Evolutionary conservation across 2,329 filamentous ascomycete species (phyloP).

Genomic region (Allantophomopsis cytisporea): DNA sequence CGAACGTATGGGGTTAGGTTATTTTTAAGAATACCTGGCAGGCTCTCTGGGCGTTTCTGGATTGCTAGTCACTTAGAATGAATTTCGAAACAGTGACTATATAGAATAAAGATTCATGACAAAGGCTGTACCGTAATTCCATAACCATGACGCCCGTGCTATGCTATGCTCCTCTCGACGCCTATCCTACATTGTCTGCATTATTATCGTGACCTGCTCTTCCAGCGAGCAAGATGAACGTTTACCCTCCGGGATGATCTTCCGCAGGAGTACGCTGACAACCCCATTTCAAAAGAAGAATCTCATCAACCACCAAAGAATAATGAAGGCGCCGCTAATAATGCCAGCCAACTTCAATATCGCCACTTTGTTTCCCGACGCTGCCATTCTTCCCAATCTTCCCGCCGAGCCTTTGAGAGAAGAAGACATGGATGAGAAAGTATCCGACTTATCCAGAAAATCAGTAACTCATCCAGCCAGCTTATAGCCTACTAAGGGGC

Average conservation of each 20-base stretch:
- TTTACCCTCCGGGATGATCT: not conserved
- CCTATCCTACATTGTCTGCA: constrained; percentile 1
- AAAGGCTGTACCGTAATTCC: not conserved
- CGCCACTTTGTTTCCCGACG: constrained; percentile 78
- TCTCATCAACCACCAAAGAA: constrained; percentile 48
- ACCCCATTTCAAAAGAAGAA: constrained; percentile 28
- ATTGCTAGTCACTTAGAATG: too few relatives aligned
- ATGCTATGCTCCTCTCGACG: constrained; percentile 7
- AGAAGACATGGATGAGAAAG: constrained; percentile 77
- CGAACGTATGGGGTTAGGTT: constrained; percentile 78
- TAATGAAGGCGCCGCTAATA: constrained; percentile 55
- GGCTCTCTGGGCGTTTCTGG: too few relatives aligned
- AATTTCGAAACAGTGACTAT: too few relatives aligned
- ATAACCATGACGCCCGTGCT: constrained; percentile 14
- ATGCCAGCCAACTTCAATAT: constrained; percentile 83
- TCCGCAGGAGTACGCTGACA: too few relatives aligned
- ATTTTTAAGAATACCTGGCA: not conserved
- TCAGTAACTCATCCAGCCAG: too few relatives aligned
- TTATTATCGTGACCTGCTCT: constrained; percentile 2
- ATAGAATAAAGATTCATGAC: not conserved
- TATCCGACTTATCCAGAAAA: constrained; percentile 44
- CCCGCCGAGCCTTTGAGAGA: constrained; percentile 73
- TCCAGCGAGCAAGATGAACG: constrained; percentile 9
- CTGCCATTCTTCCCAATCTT: constrained; percentile 80
- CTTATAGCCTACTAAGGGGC: too few relatives aligned